Percentiles rank a stretch among this genome's conserved stretches.
These are phyloP conservation scores for Sechiopsis laciniata DNA, from an alignment of 306 rosid species.

Conservation along the genomic window DNA sequence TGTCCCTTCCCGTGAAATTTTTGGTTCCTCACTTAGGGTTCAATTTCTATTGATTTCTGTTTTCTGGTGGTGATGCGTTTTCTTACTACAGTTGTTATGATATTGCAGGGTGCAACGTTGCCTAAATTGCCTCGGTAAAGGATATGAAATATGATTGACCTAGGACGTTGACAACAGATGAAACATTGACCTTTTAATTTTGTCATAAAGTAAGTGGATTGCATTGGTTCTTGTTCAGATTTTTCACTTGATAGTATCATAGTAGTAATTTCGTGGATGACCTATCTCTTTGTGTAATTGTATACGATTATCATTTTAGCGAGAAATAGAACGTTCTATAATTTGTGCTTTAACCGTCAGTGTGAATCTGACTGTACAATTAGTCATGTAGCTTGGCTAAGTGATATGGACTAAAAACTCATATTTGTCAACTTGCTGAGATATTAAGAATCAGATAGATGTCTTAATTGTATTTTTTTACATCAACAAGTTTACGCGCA, in stretches of 20 bases:
- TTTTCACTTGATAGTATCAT: not conserved
- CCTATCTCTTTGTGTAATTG: too few relatives aligned
- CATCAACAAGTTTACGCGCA: too few relatives aligned
- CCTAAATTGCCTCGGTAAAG: constrained; percentile 76
- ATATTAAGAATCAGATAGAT: too few relatives aligned
- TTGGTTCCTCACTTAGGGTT: not conserved
- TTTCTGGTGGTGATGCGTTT: constrained; percentile 2
- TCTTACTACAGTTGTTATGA: constrained; percentile 21
- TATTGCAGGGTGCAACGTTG: constrained; percentile 75
- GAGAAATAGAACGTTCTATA: too few relatives aligned
- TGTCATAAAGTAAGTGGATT: not conserved
- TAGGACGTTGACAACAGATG: constrained; percentile 5
- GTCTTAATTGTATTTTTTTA: too few relatives aligned
- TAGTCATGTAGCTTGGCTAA: too few relatives aligned
- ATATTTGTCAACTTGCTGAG: too few relatives aligned
- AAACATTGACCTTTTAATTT: not conserved
- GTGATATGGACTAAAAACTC: too few relatives aligned
- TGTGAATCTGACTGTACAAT: too few relatives aligned
- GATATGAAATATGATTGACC: constrained; percentile 53
- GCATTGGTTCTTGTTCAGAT: too few relatives aligned
- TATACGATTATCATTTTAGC: too few relatives aligned
- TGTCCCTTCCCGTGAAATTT: not conserved
- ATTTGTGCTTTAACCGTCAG: too few relatives aligned
- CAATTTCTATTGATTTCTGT: not conserved
- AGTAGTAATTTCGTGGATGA: not conserved